phyloP scores from a whole-genome alignment of 2,329 filamentous ascomycete genomes.

The Macrophomina pseudophaseolina region DNA sequence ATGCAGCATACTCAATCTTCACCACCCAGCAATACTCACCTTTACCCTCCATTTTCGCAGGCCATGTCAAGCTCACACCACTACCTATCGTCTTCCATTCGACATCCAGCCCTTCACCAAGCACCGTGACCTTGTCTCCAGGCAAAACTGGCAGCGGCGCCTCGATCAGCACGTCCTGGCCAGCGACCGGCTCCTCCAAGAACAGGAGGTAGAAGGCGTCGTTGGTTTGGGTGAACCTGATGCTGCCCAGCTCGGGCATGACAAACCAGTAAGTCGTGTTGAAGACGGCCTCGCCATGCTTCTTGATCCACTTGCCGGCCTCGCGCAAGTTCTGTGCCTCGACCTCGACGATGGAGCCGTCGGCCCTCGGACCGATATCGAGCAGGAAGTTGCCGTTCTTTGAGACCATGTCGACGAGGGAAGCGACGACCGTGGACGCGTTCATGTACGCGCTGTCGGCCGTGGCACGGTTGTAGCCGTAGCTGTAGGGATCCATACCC shows the following conservation, averaged over 20 bases:
- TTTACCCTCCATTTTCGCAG: constrained; percentile 32
- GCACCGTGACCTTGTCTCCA: constrained; percentile 54
- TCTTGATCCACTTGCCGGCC: constrained; percentile 61
- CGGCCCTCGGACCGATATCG: constrained; percentile 61
- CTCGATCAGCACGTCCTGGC: constrained; percentile 42
- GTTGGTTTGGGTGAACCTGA: constrained; percentile 59
- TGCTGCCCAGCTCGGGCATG: constrained; percentile 48
- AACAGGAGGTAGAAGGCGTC: constrained; percentile 61
- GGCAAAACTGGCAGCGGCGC: constrained; percentile 54
- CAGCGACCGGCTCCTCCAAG: constrained; percentile 46
- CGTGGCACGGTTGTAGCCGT: constrained; percentile 65
- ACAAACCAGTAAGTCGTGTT: constrained; percentile 63
- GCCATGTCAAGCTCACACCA: constrained; percentile 33
- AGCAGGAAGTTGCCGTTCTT: constrained; percentile 64
- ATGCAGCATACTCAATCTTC: constrained; percentile 30
- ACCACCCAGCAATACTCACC: constrained; percentile 30
- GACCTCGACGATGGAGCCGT: constrained; percentile 59
- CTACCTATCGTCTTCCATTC: constrained; percentile 31
- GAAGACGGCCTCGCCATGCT: constrained; percentile 61
- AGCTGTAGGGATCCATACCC: constrained; percentile 65
- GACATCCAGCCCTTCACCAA: constrained; percentile 39
- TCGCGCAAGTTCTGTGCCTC: constrained; percentile 55
- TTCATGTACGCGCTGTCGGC: constrained; percentile 58
- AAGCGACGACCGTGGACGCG: constrained; percentile 53
- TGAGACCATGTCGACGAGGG: constrained; percentile 58